Percentiles rank a stretch among this genome's conserved stretches.
Evolutionary conservation across 1,139 yeast genomes (phyloP).

Genomic region (Scheffersomyces quercinus): DNA sequence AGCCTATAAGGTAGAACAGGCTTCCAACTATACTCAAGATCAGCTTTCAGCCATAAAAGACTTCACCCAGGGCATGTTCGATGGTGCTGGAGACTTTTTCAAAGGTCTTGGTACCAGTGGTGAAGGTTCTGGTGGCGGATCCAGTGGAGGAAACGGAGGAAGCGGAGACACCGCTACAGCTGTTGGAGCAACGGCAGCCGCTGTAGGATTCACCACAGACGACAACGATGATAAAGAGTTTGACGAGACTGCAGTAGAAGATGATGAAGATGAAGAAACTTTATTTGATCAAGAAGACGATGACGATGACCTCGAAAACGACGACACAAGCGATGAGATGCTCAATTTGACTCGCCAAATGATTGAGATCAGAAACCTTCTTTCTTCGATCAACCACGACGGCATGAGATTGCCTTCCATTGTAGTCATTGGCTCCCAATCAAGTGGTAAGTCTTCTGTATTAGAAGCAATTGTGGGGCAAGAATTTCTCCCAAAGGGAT

Average conservation of each 20-base stretch:
- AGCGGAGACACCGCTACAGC: constrained; percentile 40
- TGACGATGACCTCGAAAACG: constrained; percentile 46
- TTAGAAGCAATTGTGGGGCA: constrained; percentile 93
- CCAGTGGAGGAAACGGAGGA: constrained; percentile 30
- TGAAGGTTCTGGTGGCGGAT: constrained; percentile 18
- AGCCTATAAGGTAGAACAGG: constrained; percentile 89
- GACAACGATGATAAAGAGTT: constrained; percentile 18
- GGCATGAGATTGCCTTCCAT: constrained; percentile 86
- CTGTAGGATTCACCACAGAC: constrained; percentile 43
- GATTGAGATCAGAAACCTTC: constrained; percentile 88
- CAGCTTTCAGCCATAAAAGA: constrained; percentile 62
- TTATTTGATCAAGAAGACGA: constrained; percentile 35
- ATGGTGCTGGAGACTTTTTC: constrained; percentile 46
- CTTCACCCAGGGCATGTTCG: constrained; percentile 48
- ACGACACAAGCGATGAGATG: constrained; percentile 71
- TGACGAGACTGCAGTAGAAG: constrained; percentile 13
- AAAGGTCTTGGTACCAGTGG: constrained; percentile 19
- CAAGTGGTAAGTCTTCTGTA: constrained; percentile 95
- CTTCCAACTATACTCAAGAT: constrained; percentile 68
- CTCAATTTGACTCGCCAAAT: constrained; percentile 86
- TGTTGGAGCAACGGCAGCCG: constrained; percentile 49
- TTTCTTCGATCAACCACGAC: constrained; percentile 78
- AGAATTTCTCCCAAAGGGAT: constrained; percentile 91
- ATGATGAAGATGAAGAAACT: constrained; percentile 33
- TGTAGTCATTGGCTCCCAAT: constrained; percentile 96